Conservation (phyloP, 768 basidiomycete genomes). For the Obba rivulosa region DNA sequence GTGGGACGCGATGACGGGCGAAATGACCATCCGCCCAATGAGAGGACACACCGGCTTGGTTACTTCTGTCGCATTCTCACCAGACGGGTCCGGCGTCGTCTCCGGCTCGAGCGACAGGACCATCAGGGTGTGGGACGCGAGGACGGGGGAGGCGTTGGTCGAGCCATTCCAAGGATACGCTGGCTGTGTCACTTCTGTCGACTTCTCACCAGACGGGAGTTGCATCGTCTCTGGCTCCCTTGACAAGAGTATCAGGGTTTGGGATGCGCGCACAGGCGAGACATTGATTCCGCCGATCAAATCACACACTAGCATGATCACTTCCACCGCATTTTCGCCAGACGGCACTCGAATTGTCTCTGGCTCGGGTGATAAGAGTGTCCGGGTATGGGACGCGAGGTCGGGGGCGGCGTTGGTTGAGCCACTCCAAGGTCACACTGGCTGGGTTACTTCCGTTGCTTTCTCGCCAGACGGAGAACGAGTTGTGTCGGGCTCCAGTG, state of each 20-base stretch:
- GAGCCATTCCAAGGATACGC: constrained; percentile 11
- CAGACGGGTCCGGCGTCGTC: constrained; percentile 2
- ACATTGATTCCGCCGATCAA: not conserved
- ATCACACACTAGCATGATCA: constrained; percentile 14
- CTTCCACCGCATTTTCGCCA: constrained; percentile 21
- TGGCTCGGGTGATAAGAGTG: constrained; percentile 1
- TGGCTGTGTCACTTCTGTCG: constrained; percentile 1
- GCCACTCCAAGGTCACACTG: constrained; percentile 14
- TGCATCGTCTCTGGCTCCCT: constrained; percentile 10
- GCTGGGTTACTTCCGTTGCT: constrained; percentile 1
- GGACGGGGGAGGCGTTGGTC: constrained; percentile 3
- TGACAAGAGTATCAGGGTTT: constrained; percentile 18
- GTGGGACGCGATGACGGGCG: not conserved
- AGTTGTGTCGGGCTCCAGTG: too few relatives aligned
- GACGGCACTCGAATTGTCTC: constrained; percentile 12
- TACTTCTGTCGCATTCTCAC: constrained; percentile 13
- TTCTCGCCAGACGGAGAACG: too few relatives aligned
- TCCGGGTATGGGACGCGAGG: constrained; percentile 5
- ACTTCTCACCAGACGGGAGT: constrained; percentile 10
- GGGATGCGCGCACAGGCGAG: constrained; percentile 11
- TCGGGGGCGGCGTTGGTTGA: not conserved
- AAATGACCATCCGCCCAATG: not conserved
- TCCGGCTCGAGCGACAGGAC: constrained; percentile 6
- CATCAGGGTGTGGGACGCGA: constrained; percentile 6
- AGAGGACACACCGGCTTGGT: constrained; percentile 9